Conservation (phyloP, 2,329 filamentous ascomycete species). For the Dothistroma septosporum region DNA sequence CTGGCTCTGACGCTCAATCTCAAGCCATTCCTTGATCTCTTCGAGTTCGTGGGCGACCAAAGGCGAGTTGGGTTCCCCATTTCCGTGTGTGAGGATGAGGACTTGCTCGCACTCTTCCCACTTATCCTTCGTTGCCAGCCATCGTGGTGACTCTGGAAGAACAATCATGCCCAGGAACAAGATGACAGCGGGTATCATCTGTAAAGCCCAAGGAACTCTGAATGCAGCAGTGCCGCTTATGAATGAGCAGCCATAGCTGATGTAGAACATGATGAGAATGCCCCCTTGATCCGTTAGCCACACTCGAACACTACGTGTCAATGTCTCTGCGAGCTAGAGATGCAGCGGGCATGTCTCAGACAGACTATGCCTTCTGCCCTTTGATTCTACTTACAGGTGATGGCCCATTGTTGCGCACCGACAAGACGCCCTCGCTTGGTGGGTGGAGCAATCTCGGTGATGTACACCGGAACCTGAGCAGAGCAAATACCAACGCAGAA, state of each 20-base stretch:
- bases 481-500: slow-evolving; percentile 69
- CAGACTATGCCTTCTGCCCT: too few species aligned
- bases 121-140: slow-evolving; percentile 44
- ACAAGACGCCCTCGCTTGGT: slow-evolving; percentile 61
- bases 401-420: slow-evolving; percentile 69
- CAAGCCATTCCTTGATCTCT: slow-evolving; percentile 66
- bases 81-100: slow-evolving; percentile 42
- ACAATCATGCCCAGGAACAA: slow-evolving; percentile 48
- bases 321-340: too few species aligned
- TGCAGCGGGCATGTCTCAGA: too few species aligned
- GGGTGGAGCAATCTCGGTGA: slow-evolving; percentile 61
- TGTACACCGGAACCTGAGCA: slow-evolving; percentile 65
- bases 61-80: slow-evolving; percentile 30
- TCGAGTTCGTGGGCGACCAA: slow-evolving; percentile 64
- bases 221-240: slow-evolving; percentile 55
- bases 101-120: slow-evolving; percentile 45
- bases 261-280: slow-evolving; percentile 32
- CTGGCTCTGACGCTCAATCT: slow-evolving; percentile 66
- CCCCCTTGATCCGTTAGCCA: slow-evolving; percentile 5
- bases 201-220: slow-evolving; percentile 49
- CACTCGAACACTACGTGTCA: too few species aligned
- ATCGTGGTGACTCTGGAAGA: slow-evolving; percentile 63
- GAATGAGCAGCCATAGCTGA: slow-evolving; percentile 61
- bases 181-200: slow-evolving; percentile 47
- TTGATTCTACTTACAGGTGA: slow-evolving; percentile 45